Percentiles rank a stretch among this genome's conserved stretches.
Conservation (phyloP, 2,329 filamentous ascomycete genomes). For the Akanthomyces lecanii region DNA sequence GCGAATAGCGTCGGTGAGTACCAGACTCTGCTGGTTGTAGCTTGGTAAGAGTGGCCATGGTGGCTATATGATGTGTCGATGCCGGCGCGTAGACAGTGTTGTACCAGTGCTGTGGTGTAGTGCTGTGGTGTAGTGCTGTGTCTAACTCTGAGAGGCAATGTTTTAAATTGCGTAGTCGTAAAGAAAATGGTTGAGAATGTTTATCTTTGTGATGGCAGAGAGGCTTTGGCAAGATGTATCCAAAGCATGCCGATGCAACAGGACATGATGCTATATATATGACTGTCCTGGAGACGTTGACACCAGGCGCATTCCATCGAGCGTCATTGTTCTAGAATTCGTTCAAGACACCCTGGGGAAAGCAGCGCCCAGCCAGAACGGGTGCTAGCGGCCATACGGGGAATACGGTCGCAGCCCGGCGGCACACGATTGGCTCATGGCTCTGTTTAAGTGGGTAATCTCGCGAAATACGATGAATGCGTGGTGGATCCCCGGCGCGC, state of each 20-base stretch:
- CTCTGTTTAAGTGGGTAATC: not conserved
- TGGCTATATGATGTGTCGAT: constrained; percentile 9
- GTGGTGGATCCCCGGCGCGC: not conserved
- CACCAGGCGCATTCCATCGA: not conserved
- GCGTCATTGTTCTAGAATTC: constrained; percentile 8
- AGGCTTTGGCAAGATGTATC: not conserved
- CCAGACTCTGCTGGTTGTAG: not conserved
- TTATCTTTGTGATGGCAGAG: not conserved
- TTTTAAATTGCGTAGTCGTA: not conserved
- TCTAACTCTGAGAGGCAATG: not conserved
- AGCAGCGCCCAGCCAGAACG: not conserved
- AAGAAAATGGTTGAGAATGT: not conserved
- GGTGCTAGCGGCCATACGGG: constrained; percentile 6
- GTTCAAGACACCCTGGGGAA: not conserved
- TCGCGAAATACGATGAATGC: constrained; percentile 18
- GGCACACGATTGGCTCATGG: not conserved
- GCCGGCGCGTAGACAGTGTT: not conserved
- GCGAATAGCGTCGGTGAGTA: not conserved
- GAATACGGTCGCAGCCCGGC: not conserved
- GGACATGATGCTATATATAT: constrained; percentile 3
- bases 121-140: not conserved
- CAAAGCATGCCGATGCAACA: not conserved
- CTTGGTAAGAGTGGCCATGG: constrained; percentile 19
- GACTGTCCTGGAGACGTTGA: not conserved
- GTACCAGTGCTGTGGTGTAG: not conserved